phyloP scores from a whole-genome alignment of 2,329 filamentous ascomycete species.

The Penicillium nordicum region DNA sequence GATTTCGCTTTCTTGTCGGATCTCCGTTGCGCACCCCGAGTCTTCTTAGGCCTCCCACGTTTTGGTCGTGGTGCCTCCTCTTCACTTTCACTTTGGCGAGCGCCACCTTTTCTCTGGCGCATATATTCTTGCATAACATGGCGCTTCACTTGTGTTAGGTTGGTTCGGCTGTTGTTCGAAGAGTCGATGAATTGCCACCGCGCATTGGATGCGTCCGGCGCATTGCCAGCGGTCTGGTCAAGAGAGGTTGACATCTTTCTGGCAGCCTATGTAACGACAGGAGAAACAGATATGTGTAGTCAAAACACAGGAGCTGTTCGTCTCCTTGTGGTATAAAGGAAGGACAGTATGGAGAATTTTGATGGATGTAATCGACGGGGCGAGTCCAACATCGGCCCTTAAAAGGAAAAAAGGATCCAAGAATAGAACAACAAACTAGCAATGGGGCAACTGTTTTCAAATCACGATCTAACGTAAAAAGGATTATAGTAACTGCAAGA shows the following conservation, averaged over 20 bases:
- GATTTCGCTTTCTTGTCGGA: background rate
- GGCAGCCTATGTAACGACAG: background rate
- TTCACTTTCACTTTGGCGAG: constrained; percentile 19
- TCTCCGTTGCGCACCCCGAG: constrained; percentile 3
- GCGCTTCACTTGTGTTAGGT: constrained; percentile 41
- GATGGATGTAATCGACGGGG: background rate
- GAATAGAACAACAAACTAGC: background rate
- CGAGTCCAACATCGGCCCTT: background rate
- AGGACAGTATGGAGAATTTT: background rate
- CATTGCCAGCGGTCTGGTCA: constrained; percentile 1
- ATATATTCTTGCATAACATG: constrained; percentile 46
- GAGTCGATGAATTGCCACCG: constrained; percentile 44
- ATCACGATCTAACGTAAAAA: background rate
- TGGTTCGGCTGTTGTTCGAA: constrained; percentile 35
- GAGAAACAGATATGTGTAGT: background rate
- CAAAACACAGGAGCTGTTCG: background rate
- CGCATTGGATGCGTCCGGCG: constrained; percentile 11
- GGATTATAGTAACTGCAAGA: background rate
- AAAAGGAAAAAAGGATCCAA: background rate
- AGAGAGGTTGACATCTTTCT: constrained; percentile 16
- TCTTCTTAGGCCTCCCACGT: constrained; percentile 15
- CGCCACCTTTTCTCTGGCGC: constrained; percentile 32
- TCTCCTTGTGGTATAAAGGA: background rate
- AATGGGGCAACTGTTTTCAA: background rate
- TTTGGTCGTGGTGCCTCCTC: constrained; percentile 12